phyloP scores from a whole-genome alignment of 208 protist genomes.

The Leishmania amazonensis region DNA sequence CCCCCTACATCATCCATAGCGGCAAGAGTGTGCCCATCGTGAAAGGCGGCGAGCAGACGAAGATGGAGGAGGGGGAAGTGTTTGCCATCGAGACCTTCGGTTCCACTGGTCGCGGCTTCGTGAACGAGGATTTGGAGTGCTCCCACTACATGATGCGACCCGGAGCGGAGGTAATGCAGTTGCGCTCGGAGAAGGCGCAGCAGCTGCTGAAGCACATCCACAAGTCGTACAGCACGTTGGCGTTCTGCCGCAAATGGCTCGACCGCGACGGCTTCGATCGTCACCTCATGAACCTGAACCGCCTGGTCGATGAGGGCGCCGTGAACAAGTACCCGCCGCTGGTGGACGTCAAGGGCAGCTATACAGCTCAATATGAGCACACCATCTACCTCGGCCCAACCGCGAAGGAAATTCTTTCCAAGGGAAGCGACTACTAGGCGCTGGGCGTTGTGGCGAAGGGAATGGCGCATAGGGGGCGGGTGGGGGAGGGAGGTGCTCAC shows the following conservation, averaged over 20 bases:
- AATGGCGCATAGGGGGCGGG: not conserved
- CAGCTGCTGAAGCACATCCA: slow-evolving; percentile 93
- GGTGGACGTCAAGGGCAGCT: slow-evolving; percentile 96
- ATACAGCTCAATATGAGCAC: slow-evolving; percentile 98
- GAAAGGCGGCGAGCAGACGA: slow-evolving; percentile 91
- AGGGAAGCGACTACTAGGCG: slow-evolving; percentile 95
- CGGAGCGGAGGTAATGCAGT: slow-evolving; percentile 59
- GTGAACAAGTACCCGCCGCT: slow-evolving; percentile 97
- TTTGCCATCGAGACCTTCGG: slow-evolving; percentile 99
- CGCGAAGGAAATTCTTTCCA: slow-evolving; percentile 96
- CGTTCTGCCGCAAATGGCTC: slow-evolving; percentile 98
- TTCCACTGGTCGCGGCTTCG: slow-evolving; percentile 95
- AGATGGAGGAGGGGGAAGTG: slow-evolving; percentile 98
- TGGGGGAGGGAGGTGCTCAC: not conserved
- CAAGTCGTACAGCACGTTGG: slow-evolving; percentile 95
- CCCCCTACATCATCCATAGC: slow-evolving; percentile 98
- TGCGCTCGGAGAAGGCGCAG: slow-evolving; percentile 89
- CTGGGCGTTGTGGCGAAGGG: slow-evolving; percentile 18
- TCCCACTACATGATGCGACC: slow-evolving; percentile 98
- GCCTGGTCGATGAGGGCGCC: slow-evolving; percentile 87
- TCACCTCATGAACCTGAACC: slow-evolving; percentile 89
- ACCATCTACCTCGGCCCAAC: slow-evolving; percentile 95
- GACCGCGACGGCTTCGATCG: slow-evolving; percentile 94
- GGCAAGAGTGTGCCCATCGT: slow-evolving; percentile 99
- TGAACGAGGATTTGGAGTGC: slow-evolving; percentile 97